Base-by-base conservation (phyloP, 2,329 filamentous ascomycete species). In the Apiospora koreana region DNA sequence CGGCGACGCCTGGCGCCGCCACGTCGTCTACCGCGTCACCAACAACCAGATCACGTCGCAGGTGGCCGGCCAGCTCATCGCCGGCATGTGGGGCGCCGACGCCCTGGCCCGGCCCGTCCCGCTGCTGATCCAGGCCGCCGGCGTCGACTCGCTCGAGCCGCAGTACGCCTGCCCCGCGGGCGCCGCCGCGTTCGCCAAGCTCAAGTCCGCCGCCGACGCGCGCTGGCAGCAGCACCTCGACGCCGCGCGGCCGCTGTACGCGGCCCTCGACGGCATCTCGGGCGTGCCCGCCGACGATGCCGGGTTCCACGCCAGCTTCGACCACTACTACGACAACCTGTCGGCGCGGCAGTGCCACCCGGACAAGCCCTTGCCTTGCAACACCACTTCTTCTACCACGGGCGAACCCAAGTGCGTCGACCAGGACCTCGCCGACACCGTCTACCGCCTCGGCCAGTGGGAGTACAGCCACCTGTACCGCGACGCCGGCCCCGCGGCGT, bases 281-380 rank as follows among this genome's bases (percentile, higher is more conserved):
- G 92, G 91, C 41, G 87, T 96, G 0, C 77, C 86, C 0, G 72
- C 83, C 0, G 80, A 80, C 43, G 86, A 90, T 71, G 76, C 78
- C 0, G 91, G 85, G 3, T 96, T 93, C 83, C 93, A 95, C 76
- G 85, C 81, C 50, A 91, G 87, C 68, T 91, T 92, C 75, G 94
- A 96, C 77, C 93, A 94, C 80, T 96, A 96, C 82, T 96, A 91
- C 76, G 94, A 96, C 79, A 96, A 94, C 76, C 86, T 96, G 1
- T 94, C 92, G 0, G 91, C 93, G 0, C 87, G 93, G 0, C 91
- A 94, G 77, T 96, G 93, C 79, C 93, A 96, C 77, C 83, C 80
- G 3, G 42, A 7, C 23, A 93, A 92, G 76, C 88, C 92, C 0
- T 83, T 95, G 0, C 93, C 93, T 0, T 95, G 93, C 81, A 88